phyloP scores from a whole-genome alignment of 1,284 basidiomycete genomes.

The Fistulina hepatica region DNA sequence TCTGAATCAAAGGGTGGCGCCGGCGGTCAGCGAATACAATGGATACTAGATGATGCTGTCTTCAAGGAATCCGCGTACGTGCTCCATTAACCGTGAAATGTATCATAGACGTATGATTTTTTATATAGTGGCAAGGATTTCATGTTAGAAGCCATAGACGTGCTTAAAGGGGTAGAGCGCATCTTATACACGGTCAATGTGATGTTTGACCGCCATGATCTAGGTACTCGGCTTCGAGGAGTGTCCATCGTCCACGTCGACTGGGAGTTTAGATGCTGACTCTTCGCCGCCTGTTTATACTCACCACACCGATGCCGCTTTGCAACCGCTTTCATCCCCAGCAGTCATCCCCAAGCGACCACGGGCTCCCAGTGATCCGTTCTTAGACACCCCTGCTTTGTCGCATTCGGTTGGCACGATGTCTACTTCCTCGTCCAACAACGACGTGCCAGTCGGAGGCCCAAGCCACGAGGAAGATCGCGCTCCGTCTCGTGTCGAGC shows the following conservation, averaged over 20 bases:
- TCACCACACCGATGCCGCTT: no score
- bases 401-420: constrained; percentile 38
- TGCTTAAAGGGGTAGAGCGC: constrained; percentile 62
- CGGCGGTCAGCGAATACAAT: constrained; percentile 52
- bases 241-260: constrained; percentile 29
- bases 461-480: constrained; percentile 1
- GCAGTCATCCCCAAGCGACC: constrained; percentile 45
- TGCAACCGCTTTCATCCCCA: constrained; percentile 27
- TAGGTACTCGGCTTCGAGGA: constrained; percentile 63
- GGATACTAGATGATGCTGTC: constrained; percentile 77
- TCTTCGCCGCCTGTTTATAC: constrained; percentile 30
- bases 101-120: constrained; percentile 8
- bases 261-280: constrained; percentile 21
- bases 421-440: constrained; percentile 42
- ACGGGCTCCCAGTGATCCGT: constrained; percentile 68
- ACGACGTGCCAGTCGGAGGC: constrained; percentile 6
- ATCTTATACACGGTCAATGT: constrained; percentile 9
- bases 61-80: constrained; percentile 77
- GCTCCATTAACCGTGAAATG: no score
- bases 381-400: constrained; percentile 54
- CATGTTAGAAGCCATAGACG: constrained; percentile 71
- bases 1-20: constrained; percentile 66
- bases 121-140: constrained; percentile 64
- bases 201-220: constrained; percentile 12
- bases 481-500: constrained; percentile 5